A percentile compares a stretch with the other conserved stretches of the same genome.
phyloP scores from a whole-genome alignment of 768 basidiomycete species.

The Boletales sp. region DNA sequence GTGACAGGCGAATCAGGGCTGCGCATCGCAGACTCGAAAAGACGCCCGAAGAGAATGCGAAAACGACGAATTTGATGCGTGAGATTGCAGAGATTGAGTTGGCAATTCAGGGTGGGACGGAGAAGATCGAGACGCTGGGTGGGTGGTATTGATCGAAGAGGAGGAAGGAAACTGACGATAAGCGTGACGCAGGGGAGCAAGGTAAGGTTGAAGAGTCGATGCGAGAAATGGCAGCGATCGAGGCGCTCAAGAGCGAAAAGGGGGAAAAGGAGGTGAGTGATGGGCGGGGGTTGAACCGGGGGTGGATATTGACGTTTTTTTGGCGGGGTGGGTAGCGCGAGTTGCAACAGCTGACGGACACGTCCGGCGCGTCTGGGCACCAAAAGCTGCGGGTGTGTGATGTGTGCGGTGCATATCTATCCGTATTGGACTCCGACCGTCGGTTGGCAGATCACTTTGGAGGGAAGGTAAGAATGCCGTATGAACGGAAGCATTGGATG shows the following conservation, averaged over 20 bases:
- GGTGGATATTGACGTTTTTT: constrained; percentile 2
- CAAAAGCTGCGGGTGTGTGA: constrained; percentile 99
- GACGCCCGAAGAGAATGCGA: constrained; percentile 99
- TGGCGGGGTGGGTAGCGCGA: constrained; percentile 57
- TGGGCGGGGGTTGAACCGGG: neutral
- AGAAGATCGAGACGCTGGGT: constrained; percentile 95
- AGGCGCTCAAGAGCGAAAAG: constrained; percentile 96
- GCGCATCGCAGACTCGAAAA: constrained; percentile 96
- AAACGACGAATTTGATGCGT: constrained; percentile 97
- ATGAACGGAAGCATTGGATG: constrained; percentile 9
- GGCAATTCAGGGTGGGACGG: constrained; percentile 97
- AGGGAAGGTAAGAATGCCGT: constrained; percentile 73
- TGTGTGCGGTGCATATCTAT: constrained; percentile 99
- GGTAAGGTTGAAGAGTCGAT: constrained; percentile 99
- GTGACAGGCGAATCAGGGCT: constrained; percentile 91
- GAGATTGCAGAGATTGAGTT: constrained; percentile 99
- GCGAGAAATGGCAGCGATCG: constrained; percentile 95
- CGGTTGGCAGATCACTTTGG: constrained; percentile 99
- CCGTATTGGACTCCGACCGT: constrained; percentile 95
- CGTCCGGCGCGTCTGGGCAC: constrained; percentile 98
- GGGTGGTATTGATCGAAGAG: constrained; percentile 25
- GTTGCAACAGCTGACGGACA: constrained; percentile 93
- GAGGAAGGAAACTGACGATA: neutral
- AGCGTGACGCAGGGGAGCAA: constrained; percentile 68
- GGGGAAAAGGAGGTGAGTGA: constrained; percentile 80